These are phyloP conservation scores for Calocybe gangraenosa DNA, from an alignment of 768 basidiomycete genomes.

Conservation along the genomic window DNA sequence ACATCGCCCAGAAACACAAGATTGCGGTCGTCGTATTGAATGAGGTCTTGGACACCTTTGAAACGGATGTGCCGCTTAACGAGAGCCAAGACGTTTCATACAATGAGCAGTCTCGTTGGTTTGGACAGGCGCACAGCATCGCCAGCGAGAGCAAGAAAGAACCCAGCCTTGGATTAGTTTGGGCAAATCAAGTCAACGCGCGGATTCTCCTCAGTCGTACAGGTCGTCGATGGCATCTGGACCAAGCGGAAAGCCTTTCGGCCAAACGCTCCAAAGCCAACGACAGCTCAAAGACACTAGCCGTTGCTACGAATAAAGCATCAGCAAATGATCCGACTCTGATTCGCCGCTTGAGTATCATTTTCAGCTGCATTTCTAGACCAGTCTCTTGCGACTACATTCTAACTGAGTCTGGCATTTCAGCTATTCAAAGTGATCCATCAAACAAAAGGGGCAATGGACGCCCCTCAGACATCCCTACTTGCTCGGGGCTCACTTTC, in stretches of 20 bases:
- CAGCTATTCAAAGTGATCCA: conserved; percentile 21
- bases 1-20: conserved; percentile 55
- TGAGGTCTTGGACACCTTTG: conserved; percentile 82
- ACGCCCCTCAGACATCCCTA: no score
- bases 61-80: conserved; percentile 24
- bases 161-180: conserved; percentile 81
- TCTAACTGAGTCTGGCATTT: conserved; percentile 59
- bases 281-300: neutral
- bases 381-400: conserved; percentile 73
- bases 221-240: conserved; percentile 55
- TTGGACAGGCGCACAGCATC: conserved; percentile 58
- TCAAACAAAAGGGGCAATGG: no score
- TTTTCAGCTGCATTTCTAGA: conserved; percentile 66
- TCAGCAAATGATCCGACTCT: conserved; percentile 39
- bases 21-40: conserved; percentile 84
- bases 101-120: conserved; percentile 71
- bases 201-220: conserved; percentile 83
- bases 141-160: conserved; percentile 66
- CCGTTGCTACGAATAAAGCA: neutral
- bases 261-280: conserved; percentile 25
- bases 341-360: conserved; percentile 67
- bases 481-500: no score
- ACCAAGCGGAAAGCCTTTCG: conserved; percentile 23
- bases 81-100: conserved; percentile 49
- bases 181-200: conserved; percentile 90